Base-by-base conservation (phyloP, 805 yeast species). In the Ogataea paradorogensis region DNA sequence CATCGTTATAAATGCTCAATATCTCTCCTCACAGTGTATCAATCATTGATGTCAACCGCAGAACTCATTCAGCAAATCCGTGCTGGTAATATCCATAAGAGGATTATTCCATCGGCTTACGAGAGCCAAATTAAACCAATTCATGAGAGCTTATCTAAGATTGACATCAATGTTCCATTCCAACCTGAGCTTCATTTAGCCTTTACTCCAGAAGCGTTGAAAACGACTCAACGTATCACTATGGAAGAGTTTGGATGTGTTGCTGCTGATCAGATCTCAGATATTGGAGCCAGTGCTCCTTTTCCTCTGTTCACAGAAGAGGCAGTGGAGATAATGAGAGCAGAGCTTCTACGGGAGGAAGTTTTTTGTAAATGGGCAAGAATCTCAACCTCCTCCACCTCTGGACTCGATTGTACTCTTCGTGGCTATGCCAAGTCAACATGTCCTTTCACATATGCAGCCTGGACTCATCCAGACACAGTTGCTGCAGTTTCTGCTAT, bases 271-370 rank as follows among this genome's bases (percentile, higher is more conserved):
- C 80, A 75, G 53, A 73, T 78, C 38, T 68, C 78, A 15, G 70
- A 69, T 3, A 66, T 77, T 49, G 84, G 80, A 14, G 82, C 74
- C 15, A 65, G 74, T 38, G 79, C 73, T 39, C 81, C 84, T 1
- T 78, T 78, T 57, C 80, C 80, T 4, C 62, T 78, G 32, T 78
- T 78, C 59, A 76, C 81, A 1, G 74, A 74, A 22, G 82, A 78
- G 49, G 82, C 83, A 2, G 63, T 76, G 40, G 70, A 69, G 28
- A 70, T 78, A 33, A 77, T 78, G 82, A 71, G 74, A 58, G 70
- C 71, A 45, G 83, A 78, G 53, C 53, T 75, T 28, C 65, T 77
- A 51, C 56, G 63, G 30, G 70, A 71, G 45, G 76, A 75, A 33
- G 57, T 65, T 6, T 72, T 76, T 42, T 40, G 62, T 43, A 61